Percentiles rank a stretch among this genome's conserved stretches.
phyloP scores from a whole-genome alignment of 2,329 filamentous ascomycete species.

The Thelonectria blattea region DNA sequence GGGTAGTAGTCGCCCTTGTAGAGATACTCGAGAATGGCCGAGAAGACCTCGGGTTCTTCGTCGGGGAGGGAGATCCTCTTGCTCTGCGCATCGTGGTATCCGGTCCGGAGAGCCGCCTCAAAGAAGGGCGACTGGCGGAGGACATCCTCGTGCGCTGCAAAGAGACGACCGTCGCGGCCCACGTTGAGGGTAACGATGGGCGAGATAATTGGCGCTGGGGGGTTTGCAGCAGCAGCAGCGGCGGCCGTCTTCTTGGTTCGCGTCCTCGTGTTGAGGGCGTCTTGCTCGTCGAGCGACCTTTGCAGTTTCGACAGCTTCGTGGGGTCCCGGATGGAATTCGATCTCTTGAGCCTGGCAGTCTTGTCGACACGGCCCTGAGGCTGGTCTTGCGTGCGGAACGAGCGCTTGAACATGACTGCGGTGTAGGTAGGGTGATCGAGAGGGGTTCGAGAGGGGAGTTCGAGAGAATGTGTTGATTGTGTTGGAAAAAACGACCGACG shows the following conservation, averaged over 20 bases:
- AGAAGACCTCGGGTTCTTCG: slow-evolving; percentile 91
- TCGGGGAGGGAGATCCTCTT: slow-evolving; percentile 76
- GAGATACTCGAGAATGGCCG: slow-evolving; percentile 91
- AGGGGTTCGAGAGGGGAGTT: slow-evolving; percentile 26
- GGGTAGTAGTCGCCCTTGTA: slow-evolving; percentile 98
- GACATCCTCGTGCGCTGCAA: slow-evolving; percentile 94
- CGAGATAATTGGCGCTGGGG: slow-evolving; percentile 53
- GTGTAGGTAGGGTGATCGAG: slow-evolving; percentile 27
- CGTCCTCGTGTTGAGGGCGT: slow-evolving; percentile 40
- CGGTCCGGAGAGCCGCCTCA: slow-evolving; percentile 71
- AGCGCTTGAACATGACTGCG: slow-evolving; percentile 86
- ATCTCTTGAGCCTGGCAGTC: slow-evolving; percentile 78
- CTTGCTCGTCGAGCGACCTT: slow-evolving; percentile 73
- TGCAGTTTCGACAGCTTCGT: slow-evolving; percentile 85
- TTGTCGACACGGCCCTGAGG: slow-evolving; percentile 76
- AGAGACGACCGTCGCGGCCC: slow-evolving; percentile 83
- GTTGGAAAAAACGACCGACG: slow-evolving; percentile 8
- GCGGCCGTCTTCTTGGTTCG: slow-evolving; percentile 25
- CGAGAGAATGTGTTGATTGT: slow-evolving; percentile 14
- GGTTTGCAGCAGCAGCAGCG: slow-evolving; percentile 33
- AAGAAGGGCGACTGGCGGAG: slow-evolving; percentile 87
- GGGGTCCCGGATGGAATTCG: slow-evolving; percentile 66
- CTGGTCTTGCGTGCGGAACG: slow-evolving; percentile 78
- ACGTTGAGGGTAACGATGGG: slow-evolving; percentile 89
- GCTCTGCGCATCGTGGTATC: slow-evolving; percentile 76